Evolutionary conservation across 2,329 filamentous ascomycete species (phyloP).

Genomic region (Sporothrix brasiliensis): DNA sequence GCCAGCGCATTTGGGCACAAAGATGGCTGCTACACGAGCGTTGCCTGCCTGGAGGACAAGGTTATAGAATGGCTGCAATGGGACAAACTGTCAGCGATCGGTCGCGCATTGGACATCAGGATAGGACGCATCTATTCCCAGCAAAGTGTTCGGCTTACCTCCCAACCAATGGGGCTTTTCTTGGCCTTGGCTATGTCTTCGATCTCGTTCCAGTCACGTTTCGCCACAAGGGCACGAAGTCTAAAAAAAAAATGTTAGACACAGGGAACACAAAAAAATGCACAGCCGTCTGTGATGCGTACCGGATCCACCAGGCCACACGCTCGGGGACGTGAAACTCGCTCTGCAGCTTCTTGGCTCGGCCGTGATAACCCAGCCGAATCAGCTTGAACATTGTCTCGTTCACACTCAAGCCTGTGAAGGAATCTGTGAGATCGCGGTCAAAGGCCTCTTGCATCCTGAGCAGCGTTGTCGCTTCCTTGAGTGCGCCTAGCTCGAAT

Average conservation of each 20-base stretch:
- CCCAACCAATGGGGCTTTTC: conserved; percentile 95
- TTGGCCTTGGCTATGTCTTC: conserved; percentile 78
- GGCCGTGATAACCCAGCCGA: conserved; percentile 75
- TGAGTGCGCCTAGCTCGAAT: conserved; percentile 73
- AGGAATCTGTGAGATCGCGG: conserved; percentile 75
- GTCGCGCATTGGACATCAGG: not conserved
- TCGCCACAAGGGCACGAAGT: conserved; percentile 83
- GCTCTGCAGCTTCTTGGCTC: conserved; percentile 82
- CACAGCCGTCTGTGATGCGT: conserved; percentile 37
- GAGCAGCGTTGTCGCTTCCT: conserved; percentile 78
- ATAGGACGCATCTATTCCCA: conserved; percentile 23
- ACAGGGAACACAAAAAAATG: not conserved
- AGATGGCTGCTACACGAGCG: conserved; percentile 77
- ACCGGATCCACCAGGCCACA: conserved; percentile 81
- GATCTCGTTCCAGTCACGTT: conserved; percentile 88
- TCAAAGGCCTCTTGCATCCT: conserved; percentile 87
- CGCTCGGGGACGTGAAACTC: conserved; percentile 95
- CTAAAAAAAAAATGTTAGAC: conserved; percentile 46
- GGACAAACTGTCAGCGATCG: not conserved
- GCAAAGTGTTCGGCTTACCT: conserved; percentile 59
- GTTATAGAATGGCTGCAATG: conserved; percentile 79
- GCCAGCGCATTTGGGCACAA: conserved; percentile 83
- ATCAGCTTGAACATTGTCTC: conserved; percentile 91
- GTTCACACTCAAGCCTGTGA: conserved; percentile 82
- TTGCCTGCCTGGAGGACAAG: conserved; percentile 87